These are phyloP conservation scores for Cenococcum geophilum DNA, from an alignment of 495 filamentous ascomycete genomes.

Conservation along the genomic window DNA sequence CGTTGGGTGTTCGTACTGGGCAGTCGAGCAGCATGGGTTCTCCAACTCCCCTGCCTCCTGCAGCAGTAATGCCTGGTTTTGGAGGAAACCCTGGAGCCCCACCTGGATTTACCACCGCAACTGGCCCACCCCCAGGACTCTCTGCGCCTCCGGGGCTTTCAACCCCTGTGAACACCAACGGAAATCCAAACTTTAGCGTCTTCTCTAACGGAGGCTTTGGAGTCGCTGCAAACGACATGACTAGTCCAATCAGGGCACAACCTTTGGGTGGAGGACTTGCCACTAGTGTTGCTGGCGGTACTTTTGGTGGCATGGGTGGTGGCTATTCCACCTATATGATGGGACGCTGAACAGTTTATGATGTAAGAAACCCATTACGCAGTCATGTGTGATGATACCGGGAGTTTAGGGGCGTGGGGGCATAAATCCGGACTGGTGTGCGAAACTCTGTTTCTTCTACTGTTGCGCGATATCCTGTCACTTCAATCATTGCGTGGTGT, in stretches of 20 bases:
- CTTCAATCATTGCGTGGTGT: constrained; percentile 33
- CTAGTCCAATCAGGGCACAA: constrained; percentile 20
- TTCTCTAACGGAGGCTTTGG: constrained; percentile 25
- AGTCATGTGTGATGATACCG: constrained; percentile 22
- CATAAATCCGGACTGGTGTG: not conserved
- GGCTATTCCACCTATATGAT: constrained; percentile 31
- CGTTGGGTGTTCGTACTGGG: constrained; percentile 80
- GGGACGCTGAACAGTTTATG: constrained; percentile 17
- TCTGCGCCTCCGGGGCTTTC: constrained; percentile 28
- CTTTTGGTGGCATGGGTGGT: constrained; percentile 21
- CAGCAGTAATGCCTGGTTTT: constrained; percentile 43
- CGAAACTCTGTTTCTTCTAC: constrained; percentile 17
- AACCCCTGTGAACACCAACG: constrained; percentile 20
- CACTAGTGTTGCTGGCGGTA: constrained; percentile 19
- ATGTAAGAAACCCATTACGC: constrained; percentile 7
- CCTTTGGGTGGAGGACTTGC: constrained; percentile 21
- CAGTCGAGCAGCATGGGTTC: constrained; percentile 54
- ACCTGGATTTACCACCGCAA: constrained; percentile 32
- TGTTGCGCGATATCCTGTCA: constrained; percentile 30
- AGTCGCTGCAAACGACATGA: constrained; percentile 20
- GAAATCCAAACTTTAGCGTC: constrained; percentile 20
- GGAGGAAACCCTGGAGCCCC: constrained; percentile 19
- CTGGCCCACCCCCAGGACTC: constrained; percentile 32
- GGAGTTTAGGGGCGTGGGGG: constrained; percentile 19
- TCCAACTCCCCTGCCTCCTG: constrained; percentile 46